Evolutionary conservation across 2,329 filamentous ascomycete genomes (phyloP).

Genomic region (Ophiostoma angusticollis): DNA sequence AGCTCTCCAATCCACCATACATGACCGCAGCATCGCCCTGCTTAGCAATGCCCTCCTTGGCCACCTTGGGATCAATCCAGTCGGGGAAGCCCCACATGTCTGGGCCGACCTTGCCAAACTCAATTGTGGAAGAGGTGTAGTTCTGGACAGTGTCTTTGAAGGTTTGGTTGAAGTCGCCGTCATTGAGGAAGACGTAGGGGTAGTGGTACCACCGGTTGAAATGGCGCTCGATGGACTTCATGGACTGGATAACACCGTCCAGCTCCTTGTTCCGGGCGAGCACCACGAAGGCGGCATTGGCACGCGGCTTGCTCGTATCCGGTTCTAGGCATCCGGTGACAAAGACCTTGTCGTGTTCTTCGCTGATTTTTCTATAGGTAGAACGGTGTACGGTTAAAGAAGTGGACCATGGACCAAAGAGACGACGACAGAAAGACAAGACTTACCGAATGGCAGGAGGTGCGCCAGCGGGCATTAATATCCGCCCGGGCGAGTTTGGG

Average conservation of each 20-base stretch:
- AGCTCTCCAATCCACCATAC: constrained; percentile 98
- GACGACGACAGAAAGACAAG: not conserved
- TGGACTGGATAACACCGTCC: constrained; percentile 87
- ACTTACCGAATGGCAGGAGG: constrained; percentile 80
- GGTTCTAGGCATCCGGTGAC: constrained; percentile 77
- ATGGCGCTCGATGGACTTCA: constrained; percentile 96
- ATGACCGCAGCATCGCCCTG: constrained; percentile 96
- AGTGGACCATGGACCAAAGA: too few species aligned
- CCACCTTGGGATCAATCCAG: constrained; percentile 88
- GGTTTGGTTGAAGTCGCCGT: constrained; percentile 88
- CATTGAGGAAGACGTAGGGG: constrained; percentile 95
- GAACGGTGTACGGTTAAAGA: too few species aligned
- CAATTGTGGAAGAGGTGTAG: constrained; percentile 75
- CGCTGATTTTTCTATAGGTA: constrained; percentile 71
- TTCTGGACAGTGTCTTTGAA: constrained; percentile 84
- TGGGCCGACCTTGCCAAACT: constrained; percentile 86
- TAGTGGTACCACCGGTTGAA: constrained; percentile 99
- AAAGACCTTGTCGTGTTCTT: constrained; percentile 95
- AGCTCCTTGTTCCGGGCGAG: constrained; percentile 92
- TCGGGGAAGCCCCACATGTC: constrained; percentile 95
- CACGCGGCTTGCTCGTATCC: constrained; percentile 64
- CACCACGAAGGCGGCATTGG: constrained; percentile 92
- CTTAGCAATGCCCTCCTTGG: constrained; percentile 89
- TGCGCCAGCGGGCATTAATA: constrained; percentile 76
- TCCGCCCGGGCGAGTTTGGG: constrained; percentile 66